Base-by-base conservation (phyloP, 2,329 filamentous ascomycete species). In the Eutypa lata region DNA sequence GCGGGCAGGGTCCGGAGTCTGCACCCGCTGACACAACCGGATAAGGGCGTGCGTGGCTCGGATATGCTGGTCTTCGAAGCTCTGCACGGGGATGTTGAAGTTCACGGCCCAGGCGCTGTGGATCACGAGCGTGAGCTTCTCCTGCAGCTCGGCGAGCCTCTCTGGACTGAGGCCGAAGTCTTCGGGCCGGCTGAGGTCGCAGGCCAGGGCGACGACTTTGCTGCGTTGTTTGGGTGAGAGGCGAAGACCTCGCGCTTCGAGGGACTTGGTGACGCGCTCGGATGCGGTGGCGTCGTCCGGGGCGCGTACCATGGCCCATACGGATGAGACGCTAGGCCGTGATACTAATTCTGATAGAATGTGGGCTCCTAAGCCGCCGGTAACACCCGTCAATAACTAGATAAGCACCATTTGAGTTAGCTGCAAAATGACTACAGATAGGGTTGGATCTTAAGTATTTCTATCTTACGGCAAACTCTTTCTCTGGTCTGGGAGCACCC, bases 321-420 rank as follows among this genome's bases (percentile, higher is more conserved):
- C 71, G 2, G 68, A 67, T 28, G 71, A 72, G n/a, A 88, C 75
- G 37, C 83, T 81, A 6, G 80, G 76, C 26, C 80, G 74, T 1
- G 80, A 74, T 3, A 82, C 79, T 1, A 88, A 73, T 14, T 85
- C 77, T 0, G 80, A 76, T 2, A 84, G 72, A 0, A 84, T 69
- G 49, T 85, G 81, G 0, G 81, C 77, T 3, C 84, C 84, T 0
- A 87, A 70, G 4, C 80, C 81, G 1, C 84, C 84, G 0, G 84
- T 87, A 0, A 77, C 77, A 8, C 84, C 84, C 2, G 84, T 87
- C 8, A 87, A 66, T 13, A 85, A 58, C 66, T 73, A 24, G 28
- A 31, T 3, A 13, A 21, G 13, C 8, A 22, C 2, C 33, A 21
- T n/a, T 40, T 45, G 37, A 38, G 18, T 47, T 40, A 54, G 47